Percentiles rank a stretch among this genome's conserved stretches.
These are phyloP conservation scores for Cyclanthera cordifolia DNA, from an alignment of 306 rosid genomes.

Conservation along the genomic window DNA sequence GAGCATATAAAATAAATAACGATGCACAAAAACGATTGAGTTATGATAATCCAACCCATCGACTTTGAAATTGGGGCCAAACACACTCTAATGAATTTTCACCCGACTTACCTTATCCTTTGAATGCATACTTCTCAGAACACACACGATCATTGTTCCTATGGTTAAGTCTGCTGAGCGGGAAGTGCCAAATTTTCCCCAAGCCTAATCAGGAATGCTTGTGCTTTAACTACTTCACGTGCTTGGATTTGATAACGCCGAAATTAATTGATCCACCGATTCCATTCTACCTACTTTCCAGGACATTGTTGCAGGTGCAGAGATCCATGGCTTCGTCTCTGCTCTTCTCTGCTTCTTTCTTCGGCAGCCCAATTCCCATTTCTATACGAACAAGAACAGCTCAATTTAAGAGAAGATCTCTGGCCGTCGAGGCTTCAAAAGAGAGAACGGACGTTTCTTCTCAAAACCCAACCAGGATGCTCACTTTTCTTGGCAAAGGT, in stretches of 20 bases:
- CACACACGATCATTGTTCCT: too few species aligned
- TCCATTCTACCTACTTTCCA: not conserved
- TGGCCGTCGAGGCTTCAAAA: constrained; percentile 27
- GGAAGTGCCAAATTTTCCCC: not conserved
- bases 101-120: too few species aligned
- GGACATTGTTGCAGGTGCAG: not conserved
- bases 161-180: too few species aligned
- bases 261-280: not conserved
- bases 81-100: too few species aligned
- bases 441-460: constrained; percentile 19
- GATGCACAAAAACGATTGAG: too few species aligned
- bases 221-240: too few species aligned
- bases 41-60: too few species aligned
- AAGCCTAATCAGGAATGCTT: too few species aligned
- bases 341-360: constrained; percentile 5
- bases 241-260: not conserved
- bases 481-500: constrained; percentile 90
- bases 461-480: constrained; percentile 34
- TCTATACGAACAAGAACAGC: not conserved
- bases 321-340: constrained; percentile 13
- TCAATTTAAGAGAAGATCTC: not conserved
- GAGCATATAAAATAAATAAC: too few species aligned
- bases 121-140: too few species aligned
- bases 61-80: too few species aligned
- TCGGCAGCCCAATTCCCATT: not conserved